A percentile compares a stretch with the other conserved stretches of the same genome.
These are phyloP conservation scores for Penicillium hesseltinei DNA, from an alignment of 2,329 filamentous ascomycete species.

Conservation along the genomic window DNA sequence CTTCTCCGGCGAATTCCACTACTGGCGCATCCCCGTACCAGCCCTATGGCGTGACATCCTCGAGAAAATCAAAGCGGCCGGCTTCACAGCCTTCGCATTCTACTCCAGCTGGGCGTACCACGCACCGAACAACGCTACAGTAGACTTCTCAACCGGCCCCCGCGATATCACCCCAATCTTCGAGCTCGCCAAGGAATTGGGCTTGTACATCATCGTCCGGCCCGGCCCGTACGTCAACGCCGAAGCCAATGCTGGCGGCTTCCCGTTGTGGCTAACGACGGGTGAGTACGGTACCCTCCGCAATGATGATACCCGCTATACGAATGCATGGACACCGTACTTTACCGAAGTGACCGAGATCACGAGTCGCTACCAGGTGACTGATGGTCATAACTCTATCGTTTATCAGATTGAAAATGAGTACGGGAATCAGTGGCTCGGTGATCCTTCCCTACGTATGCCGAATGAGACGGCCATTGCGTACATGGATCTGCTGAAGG, in stretches of 20 bases:
- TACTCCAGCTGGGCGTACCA: constrained; percentile 53
- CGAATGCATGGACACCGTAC: constrained; percentile 33
- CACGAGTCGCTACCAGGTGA: constrained; percentile 32
- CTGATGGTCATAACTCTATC: constrained; percentile 29
- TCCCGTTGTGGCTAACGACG: constrained; percentile 62
- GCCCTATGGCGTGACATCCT: constrained; percentile 53
- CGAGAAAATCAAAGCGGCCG: constrained; percentile 53
- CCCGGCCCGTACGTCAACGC: constrained; percentile 65
- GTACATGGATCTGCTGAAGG: constrained; percentile 51
- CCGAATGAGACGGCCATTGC: constrained; percentile 49
- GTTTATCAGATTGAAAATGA: constrained; percentile 36
- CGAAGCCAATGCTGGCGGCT: constrained; percentile 61
- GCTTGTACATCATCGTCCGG: constrained; percentile 56
- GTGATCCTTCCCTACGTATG: constrained; percentile 35
- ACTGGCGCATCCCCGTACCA: constrained; percentile 52
- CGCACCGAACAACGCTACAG: constrained; percentile 43
- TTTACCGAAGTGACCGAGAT: constrained; percentile 30
- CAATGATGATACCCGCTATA: constrained; percentile 33
- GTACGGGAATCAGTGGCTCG: constrained; percentile 42
- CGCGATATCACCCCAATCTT: constrained; percentile 55
- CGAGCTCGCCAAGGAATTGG: constrained; percentile 54
- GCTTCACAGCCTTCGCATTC: constrained; percentile 50
- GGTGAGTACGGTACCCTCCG: constrained; percentile 44
- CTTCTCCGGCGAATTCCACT: constrained; percentile 56
- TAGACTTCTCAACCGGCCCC: constrained; percentile 54